A percentile compares a stretch with the other conserved stretches of the same genome.
Conservation (phyloP, 176 grass and related monocot species). For the Rhipidocladum racemiflorum region DNA sequence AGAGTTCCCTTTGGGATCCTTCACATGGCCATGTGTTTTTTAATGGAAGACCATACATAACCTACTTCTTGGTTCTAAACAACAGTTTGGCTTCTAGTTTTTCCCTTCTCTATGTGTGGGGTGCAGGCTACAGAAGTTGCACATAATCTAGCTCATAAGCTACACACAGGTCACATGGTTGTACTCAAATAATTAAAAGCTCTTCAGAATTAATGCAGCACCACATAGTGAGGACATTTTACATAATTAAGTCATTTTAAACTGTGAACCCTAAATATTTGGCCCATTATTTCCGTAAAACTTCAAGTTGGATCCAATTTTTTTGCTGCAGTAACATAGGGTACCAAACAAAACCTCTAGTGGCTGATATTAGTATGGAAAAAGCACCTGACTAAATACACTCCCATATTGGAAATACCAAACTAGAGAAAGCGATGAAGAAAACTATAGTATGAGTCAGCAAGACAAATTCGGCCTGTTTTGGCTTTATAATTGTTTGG, state of each 20-base stretch:
- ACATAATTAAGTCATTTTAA: not conserved
- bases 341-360: not conserved
- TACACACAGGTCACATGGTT: not conserved
- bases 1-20: not conserved
- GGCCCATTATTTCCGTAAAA: not conserved
- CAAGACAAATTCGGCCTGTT: not conserved
- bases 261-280: not conserved
- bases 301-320: not conserved
- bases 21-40: not conserved
- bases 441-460: not conserved
- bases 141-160: constrained; percentile 15
- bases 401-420: not conserved
- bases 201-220: not conserved
- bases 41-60: not conserved
- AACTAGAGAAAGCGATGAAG: not conserved
- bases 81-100: not conserved
- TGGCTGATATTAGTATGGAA: not conserved
- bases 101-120: not conserved
- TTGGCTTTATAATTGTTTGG: not conserved
- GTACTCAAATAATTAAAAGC: not conserved
- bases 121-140: not conserved
- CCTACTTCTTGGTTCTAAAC: not conserved
- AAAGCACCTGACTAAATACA: not conserved
- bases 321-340: not conserved
- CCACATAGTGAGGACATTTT: not conserved